Evolutionary conservation across 208 protist species (phyloP).

Genomic region (Trypanosoma boissoni): DNA sequence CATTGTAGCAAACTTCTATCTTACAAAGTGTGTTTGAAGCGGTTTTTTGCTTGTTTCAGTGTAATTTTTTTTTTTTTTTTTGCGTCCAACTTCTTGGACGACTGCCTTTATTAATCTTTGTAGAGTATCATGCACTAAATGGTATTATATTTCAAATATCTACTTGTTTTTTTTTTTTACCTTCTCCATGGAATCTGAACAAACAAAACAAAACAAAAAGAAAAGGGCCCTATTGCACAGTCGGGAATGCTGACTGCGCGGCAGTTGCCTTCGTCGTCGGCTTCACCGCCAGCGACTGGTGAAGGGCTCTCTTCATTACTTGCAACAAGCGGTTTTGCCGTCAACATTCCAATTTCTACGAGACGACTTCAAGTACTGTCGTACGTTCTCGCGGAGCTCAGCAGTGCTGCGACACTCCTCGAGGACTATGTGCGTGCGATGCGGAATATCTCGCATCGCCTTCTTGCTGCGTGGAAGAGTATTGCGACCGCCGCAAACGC

Average conservation of each 20-base stretch:
- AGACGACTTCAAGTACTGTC: slow-evolving; percentile 53
- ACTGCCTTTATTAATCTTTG: too few relatives aligned
- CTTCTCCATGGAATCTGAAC: not conserved
- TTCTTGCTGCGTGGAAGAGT: slow-evolving; percentile 61
- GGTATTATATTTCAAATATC: too few relatives aligned
- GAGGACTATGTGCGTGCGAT: slow-evolving; percentile 59
- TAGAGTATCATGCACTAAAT: too few relatives aligned
- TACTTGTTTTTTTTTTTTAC: slow-evolving; percentile 12
- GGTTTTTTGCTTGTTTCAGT: not conserved
- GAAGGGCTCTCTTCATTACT: not conserved
- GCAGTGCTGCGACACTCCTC: slow-evolving; percentile 58
- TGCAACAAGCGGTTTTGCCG: not conserved
- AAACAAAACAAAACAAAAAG: not conserved
- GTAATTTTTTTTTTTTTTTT: slow-evolving; percentile 9
- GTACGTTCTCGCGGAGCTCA: slow-evolving; percentile 67
- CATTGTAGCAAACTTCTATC: not conserved
- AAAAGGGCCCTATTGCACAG: too few relatives aligned
- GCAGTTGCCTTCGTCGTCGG: too few relatives aligned
- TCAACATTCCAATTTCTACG: slow-evolving; percentile 25
- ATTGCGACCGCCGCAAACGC: slow-evolving; percentile 39
- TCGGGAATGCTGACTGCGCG: too few relatives aligned
- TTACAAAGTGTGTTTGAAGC: too few relatives aligned
- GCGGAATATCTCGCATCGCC: slow-evolving; percentile 43
- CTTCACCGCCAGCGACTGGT: slow-evolving; percentile 7
- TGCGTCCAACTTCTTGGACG: too few relatives aligned